Percentiles rank a stretch among this genome's conserved stretches.
Conservation (phyloP, 495 filamentous ascomycete genomes). For the Xylaria intraflava region DNA sequence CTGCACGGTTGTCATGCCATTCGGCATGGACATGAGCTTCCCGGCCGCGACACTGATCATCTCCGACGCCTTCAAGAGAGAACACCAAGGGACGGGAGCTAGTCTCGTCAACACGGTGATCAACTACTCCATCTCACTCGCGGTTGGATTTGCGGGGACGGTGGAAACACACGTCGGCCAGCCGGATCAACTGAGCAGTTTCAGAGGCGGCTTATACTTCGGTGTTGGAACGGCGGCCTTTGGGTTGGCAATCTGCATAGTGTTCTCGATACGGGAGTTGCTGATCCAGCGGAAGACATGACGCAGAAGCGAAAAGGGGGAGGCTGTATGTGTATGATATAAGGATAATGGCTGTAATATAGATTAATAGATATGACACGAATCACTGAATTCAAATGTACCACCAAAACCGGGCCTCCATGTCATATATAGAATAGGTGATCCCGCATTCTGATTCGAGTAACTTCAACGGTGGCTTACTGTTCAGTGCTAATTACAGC, state of each 20-base stretch:
- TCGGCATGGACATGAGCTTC: constrained; percentile 47
- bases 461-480: too few relatives aligned
- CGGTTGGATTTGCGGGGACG: constrained; percentile 42
- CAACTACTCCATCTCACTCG: constrained; percentile 39
- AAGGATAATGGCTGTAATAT: too few relatives aligned
- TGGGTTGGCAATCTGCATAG: constrained; percentile 27
- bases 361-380: constrained; percentile 2
- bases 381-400: too few relatives aligned
- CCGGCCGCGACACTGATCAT: constrained; percentile 49
- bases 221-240: constrained; percentile 48
- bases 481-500: too few relatives aligned
- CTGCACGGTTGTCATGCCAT: constrained; percentile 47
- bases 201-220: constrained; percentile 51
- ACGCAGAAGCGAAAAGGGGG: not conserved
- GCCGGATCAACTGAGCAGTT: constrained; percentile 41
- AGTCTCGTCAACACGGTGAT: constrained; percentile 39
- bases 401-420: too few relatives aligned
- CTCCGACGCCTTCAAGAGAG: constrained; percentile 46
- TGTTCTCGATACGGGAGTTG: constrained; percentile 3
- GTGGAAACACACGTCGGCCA: constrained; percentile 29
- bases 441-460: too few relatives aligned
- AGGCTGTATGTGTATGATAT: not conserved
- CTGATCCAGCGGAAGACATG: not conserved
- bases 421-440: too few relatives aligned
- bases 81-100: constrained; percentile 55